Percentiles rank a stretch among this genome's conserved stretches.
Conservation (phyloP, 2,329 filamentous ascomycete genomes). For the Scytalidium sp. region DNA sequence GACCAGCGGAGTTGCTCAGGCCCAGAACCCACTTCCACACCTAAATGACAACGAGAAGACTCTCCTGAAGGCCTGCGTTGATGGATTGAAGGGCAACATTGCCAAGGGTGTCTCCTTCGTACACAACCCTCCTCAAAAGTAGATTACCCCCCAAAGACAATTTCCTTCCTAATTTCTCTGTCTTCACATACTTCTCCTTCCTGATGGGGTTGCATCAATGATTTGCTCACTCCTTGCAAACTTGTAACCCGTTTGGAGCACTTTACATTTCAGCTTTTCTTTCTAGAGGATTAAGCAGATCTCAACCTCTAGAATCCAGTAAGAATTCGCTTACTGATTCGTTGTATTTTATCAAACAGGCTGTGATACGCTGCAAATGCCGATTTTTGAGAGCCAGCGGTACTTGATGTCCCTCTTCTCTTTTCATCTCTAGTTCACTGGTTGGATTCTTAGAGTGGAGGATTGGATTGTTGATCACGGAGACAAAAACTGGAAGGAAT, state of each 20-base stretch:
- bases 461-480: not conserved
- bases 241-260: not conserved
- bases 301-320: slow-evolving; percentile 8
- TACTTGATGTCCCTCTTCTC: slow-evolving; percentile 1
- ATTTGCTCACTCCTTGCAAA: not conserved
- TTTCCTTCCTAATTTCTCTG: slow-evolving; percentile 6
- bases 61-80: slow-evolving; percentile 71
- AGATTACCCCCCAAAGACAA: slow-evolving; percentile 40
- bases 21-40: slow-evolving; percentile 70
- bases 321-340: slow-evolving; percentile 26
- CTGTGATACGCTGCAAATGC: slow-evolving; percentile 32
- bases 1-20: slow-evolving; percentile 84
- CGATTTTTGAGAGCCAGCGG: not conserved
- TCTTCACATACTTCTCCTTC: not conserved
- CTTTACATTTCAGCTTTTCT: not conserved
- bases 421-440: not conserved
- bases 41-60: slow-evolving; percentile 87
- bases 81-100: slow-evolving; percentile 89
- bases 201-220: not conserved
- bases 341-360: slow-evolving; percentile 36
- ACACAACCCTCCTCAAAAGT: slow-evolving; percentile 86
- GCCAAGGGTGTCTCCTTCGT: slow-evolving; percentile 89
- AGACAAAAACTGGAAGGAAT: not conserved
- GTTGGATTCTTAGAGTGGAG: not conserved
- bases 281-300: not conserved